Base-by-base conservation (phyloP, 345 rosid genomes). In the Eucalyptus shirleyi region DNA sequence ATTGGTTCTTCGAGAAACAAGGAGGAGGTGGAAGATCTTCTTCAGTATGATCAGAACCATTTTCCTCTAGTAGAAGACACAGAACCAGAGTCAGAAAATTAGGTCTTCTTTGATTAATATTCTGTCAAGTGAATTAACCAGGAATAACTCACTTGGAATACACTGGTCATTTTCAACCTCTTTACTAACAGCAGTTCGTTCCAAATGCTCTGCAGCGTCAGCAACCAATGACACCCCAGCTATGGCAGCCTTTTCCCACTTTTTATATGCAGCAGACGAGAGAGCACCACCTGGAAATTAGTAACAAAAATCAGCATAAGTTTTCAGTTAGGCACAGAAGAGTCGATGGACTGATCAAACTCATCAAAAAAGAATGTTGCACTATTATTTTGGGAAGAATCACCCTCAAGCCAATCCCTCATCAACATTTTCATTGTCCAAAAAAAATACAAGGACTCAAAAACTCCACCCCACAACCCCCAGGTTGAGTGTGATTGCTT, bases 161-260 rank as follows among this genome's bases (percentile, higher is more conserved):
- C 94, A 94, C 88, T 92, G 93, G 56, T 92, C 94, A 92, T 65
- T 89, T 90, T 95, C 94, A 91, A 92, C 91, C 90, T 94, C 96
- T 88, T 95, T 94, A 89, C 93, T 93, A 88, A 89, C 91, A 82
- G 94, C 90, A 47, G 95, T 89, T 90, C 95, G 95, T 92, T 98
- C 99, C 92, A 98, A 92, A 93, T 98, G 99, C 92, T 96, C 99
- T 89, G 99, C 99, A 91, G 99, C 99, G 91, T 97, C 99, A 89
- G 99, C 99, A 92, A 97, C 99, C 94, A 98, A 93, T 87, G 99
- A 97, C 93, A 97, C 99, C 88, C 99, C 99, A 91, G 98, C 99
- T 88, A 96, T 97, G 59, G 99, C 99, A 91, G 99, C 99, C 93
- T 95, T 94, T 94, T 98, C 99, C 99, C 99, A 98, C 90, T 95